These are phyloP conservation scores for Candida suzukii DNA, from an alignment of 805 yeast genomes.

Conservation along the genomic window DNA sequence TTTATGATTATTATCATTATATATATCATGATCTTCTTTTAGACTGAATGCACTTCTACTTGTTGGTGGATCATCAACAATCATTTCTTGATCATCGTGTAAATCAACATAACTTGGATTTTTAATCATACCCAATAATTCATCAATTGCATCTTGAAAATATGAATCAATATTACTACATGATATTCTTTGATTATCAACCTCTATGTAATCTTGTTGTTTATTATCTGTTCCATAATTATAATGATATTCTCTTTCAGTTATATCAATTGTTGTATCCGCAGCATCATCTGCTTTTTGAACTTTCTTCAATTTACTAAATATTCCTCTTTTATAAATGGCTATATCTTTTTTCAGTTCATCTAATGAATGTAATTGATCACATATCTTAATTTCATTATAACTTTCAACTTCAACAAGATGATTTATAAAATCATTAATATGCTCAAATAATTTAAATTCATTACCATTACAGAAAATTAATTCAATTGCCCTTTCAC, in stretches of 20 bases:
- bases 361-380: conserved; percentile 13
- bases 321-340: not conserved
- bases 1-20: too few relatives aligned
- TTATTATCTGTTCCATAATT: not conserved
- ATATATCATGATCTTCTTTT: too few relatives aligned
- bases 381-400: not conserved
- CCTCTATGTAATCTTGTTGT: too few relatives aligned
- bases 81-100: too few relatives aligned
- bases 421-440: conserved; percentile 6
- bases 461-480: conserved; percentile 7
- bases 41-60: too few relatives aligned
- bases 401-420: not conserved
- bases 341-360: conserved; percentile 4
- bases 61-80: not conserved
- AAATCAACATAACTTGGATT: not conserved
- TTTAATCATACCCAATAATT: not conserved
- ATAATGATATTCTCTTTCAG: too few relatives aligned
- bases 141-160: not conserved
- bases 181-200: not conserved
- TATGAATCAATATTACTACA: not conserved
- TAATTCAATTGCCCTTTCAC: conserved; percentile 8
- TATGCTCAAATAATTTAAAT: conserved; percentile 10
- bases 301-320: not conserved
- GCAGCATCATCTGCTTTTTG: not conserved
- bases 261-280: too few relatives aligned